Evolutionary conservation across 441 rosid genomes (phyloP).

Genomic region (Euphorbia schlechtendalii): DNA sequence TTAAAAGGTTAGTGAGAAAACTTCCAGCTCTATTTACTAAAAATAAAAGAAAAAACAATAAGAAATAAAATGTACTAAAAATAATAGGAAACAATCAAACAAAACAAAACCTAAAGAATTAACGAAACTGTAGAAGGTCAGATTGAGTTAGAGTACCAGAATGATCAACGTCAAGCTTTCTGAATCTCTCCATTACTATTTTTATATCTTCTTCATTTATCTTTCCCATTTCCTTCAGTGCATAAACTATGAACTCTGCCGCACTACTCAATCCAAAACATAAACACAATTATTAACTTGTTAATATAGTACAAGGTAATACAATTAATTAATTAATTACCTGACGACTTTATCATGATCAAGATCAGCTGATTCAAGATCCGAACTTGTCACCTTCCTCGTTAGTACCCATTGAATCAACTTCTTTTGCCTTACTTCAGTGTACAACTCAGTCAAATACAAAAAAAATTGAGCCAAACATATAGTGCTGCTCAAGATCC

Average conservation of each 20-base stretch:
- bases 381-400: constrained; percentile 28
- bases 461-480: constrained; percentile 48
- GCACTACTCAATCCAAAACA: constrained; percentile 20
- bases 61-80: no score
- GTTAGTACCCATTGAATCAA: constrained; percentile 34
- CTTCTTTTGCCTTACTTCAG: constrained; percentile 35
- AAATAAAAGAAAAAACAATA: no score
- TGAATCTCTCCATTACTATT: constrained; percentile 46
- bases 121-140: constrained; percentile 17
- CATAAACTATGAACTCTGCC: constrained; percentile 49
- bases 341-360: constrained; percentile 42
- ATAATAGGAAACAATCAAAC: no score
- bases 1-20: no score
- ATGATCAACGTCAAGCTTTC: constrained; percentile 47
- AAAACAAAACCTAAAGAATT: no score
- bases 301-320: no score
- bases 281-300: not conserved
- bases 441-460: constrained; percentile 40
- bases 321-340: constrained; percentile 16
- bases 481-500: constrained; percentile 46
- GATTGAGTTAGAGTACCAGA: constrained; percentile 46
- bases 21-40: no score
- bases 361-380: constrained; percentile 48
- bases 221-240: constrained; percentile 65
- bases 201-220: constrained; percentile 45